phyloP scores from a whole-genome alignment of 495 filamentous ascomycete genomes.

The Xylaria scruposa region DNA sequence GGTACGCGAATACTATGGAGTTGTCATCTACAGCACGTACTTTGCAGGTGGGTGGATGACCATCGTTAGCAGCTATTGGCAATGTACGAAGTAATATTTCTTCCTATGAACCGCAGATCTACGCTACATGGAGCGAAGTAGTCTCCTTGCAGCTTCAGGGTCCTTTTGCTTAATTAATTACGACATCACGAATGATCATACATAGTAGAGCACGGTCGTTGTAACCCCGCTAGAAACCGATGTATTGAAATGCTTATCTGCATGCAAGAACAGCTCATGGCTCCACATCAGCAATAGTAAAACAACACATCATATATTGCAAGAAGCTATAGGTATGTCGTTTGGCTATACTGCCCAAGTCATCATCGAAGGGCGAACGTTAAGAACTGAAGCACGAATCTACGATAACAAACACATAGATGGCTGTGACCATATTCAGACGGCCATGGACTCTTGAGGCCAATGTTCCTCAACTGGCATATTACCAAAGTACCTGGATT shows the following conservation, averaged over 20 bases:
- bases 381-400: not conserved
- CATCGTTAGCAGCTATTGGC: not conserved
- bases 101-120: not conserved
- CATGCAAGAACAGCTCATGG: constrained; percentile 11
- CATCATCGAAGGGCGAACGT: not conserved
- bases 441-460: not conserved
- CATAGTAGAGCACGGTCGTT: not conserved
- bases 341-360: not conserved
- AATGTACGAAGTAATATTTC: not conserved
- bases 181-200: not conserved
- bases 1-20: not conserved
- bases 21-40: not conserved
- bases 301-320: not conserved
- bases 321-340: not conserved
- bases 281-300: constrained; percentile 7
- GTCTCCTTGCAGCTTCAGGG: not conserved
- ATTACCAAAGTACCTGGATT: not conserved
- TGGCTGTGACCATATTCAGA: not conserved
- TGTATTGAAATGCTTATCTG: not conserved
- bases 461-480: not conserved
- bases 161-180: not conserved
- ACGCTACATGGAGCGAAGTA: not conserved
- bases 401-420: not conserved
- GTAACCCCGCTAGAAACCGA: not conserved
- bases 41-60: not conserved